Evolutionary conservation across 2,329 filamentous ascomycete species (phyloP).

Genomic region (Botryosphaeria dothidea): DNA sequence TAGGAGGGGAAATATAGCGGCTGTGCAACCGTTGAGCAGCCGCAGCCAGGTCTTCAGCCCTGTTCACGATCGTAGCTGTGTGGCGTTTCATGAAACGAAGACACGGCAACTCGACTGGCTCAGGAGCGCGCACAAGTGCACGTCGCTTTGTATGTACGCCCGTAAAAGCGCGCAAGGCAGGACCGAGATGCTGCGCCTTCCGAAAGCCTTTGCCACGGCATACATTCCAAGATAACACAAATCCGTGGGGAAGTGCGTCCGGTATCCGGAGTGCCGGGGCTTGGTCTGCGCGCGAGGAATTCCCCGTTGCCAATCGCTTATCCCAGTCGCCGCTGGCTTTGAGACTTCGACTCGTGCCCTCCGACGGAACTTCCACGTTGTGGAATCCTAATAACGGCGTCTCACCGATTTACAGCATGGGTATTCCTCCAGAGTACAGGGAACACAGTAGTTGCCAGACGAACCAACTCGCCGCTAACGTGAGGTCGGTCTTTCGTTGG

Average conservation of each 20-base stretch:
- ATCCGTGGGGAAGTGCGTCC: not conserved
- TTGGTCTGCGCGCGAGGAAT: not conserved
- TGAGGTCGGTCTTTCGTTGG: not conserved
- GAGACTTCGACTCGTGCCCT: not conserved
- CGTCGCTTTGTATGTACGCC: not conserved
- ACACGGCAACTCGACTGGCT: not conserved
- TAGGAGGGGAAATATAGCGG: not conserved
- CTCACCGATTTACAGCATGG: too few species aligned
- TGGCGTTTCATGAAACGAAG: conserved; percentile 11
- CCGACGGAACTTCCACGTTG: not conserved
- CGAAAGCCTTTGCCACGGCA: not conserved
- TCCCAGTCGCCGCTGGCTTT: not conserved
- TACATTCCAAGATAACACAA: not conserved
- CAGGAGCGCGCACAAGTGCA: not conserved
- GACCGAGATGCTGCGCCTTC: not conserved
- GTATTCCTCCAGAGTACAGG: too few species aligned
- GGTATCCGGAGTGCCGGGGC: not conserved
- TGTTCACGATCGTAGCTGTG: not conserved
- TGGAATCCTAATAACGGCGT: not conserved
- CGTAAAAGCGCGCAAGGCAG: conserved; percentile 1
- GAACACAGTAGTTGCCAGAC: too few species aligned
- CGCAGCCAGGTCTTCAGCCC: not conserved
- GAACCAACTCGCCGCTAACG: too few species aligned
- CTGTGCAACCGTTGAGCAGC: not conserved
- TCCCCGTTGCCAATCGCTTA: not conserved